Base-by-base conservation (phyloP, 805 yeast species). In the Huiozyma naganishii region DNA sequence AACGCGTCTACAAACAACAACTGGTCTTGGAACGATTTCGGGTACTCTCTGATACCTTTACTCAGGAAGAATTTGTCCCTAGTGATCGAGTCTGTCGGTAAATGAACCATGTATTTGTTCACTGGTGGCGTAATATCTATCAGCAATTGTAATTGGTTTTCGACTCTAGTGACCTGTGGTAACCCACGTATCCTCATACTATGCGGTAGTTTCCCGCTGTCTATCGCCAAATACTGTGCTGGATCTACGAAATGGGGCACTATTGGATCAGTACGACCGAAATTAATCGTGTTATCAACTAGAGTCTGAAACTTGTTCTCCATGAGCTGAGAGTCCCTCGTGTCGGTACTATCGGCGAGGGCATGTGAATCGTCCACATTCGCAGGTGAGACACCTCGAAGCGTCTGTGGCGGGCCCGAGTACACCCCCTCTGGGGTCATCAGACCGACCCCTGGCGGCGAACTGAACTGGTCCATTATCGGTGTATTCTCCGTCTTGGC, bases 161-260 rank as follows among this genome's bases (percentile, higher is more conserved):
- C 98, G 6, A 90, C 98, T 51, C 98, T 76, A 9, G 96, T 86
- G 52, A 78, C 79, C 5, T 75, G 66, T 1, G 97, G 97, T 38
- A 90, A 68, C 41, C 79, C 82, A 6, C 69, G 62, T 1, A 89
- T 67, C 27, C 64, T 61, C 43, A 83, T 51, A 8, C 12, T 7
- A 32, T n/a, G 27, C 7, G 41, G 41, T 32, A 39, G 23, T 7
- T 11, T 13, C n/a, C 6, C 32, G 27, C 32, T 36, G n/a, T 39
- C 30, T 8, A 39, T n/a, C 10, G 17, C 12, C 27, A 29, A 10
- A 29, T 23, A 39, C 4, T 35, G 33, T 35, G 27, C 9, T 2
- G 41, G 29, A 33, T 43, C 40, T 11, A 38, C 23, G 4, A 10
- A 17, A 6, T 10, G 8, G 5, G 45, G 27, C 11, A 13, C 28